Percentiles rank a stretch among this genome's conserved stretches.
These are phyloP conservation scores for Croton setiger DNA, from an alignment of 441 rosid species.

Conservation along the genomic window DNA sequence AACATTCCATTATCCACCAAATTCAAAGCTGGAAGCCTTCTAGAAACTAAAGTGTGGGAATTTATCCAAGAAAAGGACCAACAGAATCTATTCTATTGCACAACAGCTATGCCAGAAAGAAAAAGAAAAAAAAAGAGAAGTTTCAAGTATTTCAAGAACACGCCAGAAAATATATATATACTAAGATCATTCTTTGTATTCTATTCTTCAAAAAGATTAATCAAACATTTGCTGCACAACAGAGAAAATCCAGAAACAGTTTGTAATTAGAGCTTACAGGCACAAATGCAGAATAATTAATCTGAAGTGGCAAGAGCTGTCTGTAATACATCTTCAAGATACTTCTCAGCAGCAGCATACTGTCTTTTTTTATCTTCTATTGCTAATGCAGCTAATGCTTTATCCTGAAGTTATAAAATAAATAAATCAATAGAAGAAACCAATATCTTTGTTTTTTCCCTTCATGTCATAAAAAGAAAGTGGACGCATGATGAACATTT, in stretches of 20 bases:
- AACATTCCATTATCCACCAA: too few relatives aligned
- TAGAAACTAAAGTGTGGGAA: too few relatives aligned
- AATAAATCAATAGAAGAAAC: too few relatives aligned
- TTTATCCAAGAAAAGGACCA: too few relatives aligned
- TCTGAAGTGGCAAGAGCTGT: constrained; percentile 66
- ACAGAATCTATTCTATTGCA: too few relatives aligned
- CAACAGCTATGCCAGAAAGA: too few relatives aligned
- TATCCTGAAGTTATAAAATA: constrained; percentile 49
- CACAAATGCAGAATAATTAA: constrained; percentile 1
- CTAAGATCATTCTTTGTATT: neutral
- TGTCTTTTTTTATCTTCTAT: constrained; percentile 94
- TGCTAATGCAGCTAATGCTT: constrained; percentile 89
- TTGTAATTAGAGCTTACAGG: too few relatives aligned
- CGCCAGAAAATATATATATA: neutral
- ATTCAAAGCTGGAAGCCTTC: too few relatives aligned
- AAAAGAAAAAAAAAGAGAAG: too few relatives aligned
- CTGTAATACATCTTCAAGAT: constrained; percentile 85
- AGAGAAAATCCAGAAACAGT: neutral
- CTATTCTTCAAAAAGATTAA: neutral
- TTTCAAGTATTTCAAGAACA: neutral
- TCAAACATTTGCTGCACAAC: constrained; percentile 5
- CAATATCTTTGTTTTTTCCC: neutral
- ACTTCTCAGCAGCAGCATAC: constrained; percentile 88
- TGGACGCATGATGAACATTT: neutral
- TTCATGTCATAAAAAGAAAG: neutral